Conservation (phyloP, 495 filamentous ascomycete species). For the Aeminium ludgeri region DNA sequence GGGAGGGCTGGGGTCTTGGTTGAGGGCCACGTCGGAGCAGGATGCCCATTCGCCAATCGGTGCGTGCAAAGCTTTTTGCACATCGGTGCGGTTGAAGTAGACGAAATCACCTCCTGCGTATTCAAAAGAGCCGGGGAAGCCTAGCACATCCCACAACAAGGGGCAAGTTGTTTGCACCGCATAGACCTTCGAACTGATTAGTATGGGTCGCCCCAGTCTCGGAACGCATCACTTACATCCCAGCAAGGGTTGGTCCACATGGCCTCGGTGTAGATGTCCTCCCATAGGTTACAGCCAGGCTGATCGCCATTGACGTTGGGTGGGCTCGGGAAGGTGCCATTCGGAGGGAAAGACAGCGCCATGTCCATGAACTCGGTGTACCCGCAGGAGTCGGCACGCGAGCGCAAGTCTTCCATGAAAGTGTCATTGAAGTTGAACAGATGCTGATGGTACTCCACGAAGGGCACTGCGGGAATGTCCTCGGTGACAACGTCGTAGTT, state of each 20-base stretch:
- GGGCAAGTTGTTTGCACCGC: constrained; percentile 61
- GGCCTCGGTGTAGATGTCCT: constrained; percentile 39
- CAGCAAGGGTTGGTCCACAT: constrained; percentile 59
- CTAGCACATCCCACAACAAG: constrained; percentile 53
- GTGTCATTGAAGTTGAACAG: constrained; percentile 52
- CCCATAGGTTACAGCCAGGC: constrained; percentile 29
- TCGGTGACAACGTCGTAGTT: constrained; percentile 32
- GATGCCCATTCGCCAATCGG: constrained; percentile 43
- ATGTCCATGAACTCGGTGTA: constrained; percentile 44
- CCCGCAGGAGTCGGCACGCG: constrained; percentile 41
- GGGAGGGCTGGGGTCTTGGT: constrained; percentile 20
- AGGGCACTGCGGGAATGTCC: constrained; percentile 42
- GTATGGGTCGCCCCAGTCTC: neutral
- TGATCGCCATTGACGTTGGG: constrained; percentile 18
- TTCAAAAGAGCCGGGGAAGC: constrained; percentile 42
- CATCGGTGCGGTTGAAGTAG: constrained; percentile 67
- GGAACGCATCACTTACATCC: constrained; percentile 25
- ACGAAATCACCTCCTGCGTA: constrained; percentile 30
- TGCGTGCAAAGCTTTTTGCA: constrained; percentile 57
- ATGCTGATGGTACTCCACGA: constrained; percentile 41
- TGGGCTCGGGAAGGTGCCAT: constrained; percentile 35
- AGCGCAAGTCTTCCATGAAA: constrained; percentile 42
- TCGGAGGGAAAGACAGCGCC: constrained; percentile 53
- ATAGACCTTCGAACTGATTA: constrained; percentile 30
- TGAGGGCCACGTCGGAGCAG: constrained; percentile 44